Evolutionary conservation across 345 rosid genomes (phyloP), one percentile per base, ranked within the genome.

Genomic region (Citrus cavaleriei): DNA sequence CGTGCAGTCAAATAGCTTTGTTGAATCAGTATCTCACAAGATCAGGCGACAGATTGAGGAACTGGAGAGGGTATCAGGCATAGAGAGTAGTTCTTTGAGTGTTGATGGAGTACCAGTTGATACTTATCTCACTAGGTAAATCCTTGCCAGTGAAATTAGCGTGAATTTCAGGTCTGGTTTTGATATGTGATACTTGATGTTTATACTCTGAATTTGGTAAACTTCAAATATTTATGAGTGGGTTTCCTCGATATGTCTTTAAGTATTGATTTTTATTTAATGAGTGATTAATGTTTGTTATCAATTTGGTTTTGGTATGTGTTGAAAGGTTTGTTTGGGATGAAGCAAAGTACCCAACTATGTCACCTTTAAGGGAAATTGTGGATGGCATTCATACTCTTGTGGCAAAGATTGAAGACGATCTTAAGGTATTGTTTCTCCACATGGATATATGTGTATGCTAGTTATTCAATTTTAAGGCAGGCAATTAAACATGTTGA

Each of bases 21-120:
- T 97, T 51, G 99, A 97, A 86, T 98, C 96, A 70, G 98, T 93
- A 30, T 90, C 95, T 9, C 98, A 89, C 79, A 97, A 97, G 93
- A 93, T 92, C 88, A 93, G 93, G 91, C 88, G 99, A 71, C 99
- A 97, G 92, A 94, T 97, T 73, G 99, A 94, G 86, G 99, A 97
- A 72, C 73, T 97, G 87, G 97, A 97, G 90, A 93, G 91, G 87
- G 89, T 89, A 4, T 91, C 98, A 4, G 91, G 91, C 75, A 87
- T 84, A 16, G 99, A 93, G 92, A 92, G 91, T 87, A 91, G 82
- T 84, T 89, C 98, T 61, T 85, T 97, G 68, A 88, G 95, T 2
- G 99, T 97, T 70, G 98, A 94, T 88, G 98, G 98, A 68, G 93
- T 94, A 42, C 98, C 98, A 7, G 95, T 97, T 84, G 99, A 97